Evolutionary conservation across 2,329 filamentous ascomycete genomes (phyloP), one percentile per base, ranked within the genome.

Genomic region (Exserohilum rostratum): DNA sequence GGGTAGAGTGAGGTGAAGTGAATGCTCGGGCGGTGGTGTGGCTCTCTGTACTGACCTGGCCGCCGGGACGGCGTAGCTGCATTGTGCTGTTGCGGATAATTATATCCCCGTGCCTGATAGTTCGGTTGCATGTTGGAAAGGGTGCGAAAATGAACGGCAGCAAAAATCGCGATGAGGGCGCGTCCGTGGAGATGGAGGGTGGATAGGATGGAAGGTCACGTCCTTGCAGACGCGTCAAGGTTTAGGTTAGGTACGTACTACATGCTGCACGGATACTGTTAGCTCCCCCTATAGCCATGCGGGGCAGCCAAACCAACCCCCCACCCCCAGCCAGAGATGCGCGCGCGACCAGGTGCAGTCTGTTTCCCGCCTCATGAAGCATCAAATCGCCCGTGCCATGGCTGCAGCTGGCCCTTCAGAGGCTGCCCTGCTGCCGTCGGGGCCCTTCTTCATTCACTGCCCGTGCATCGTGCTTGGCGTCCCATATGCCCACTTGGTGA

Each of bases 71-170:
- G 65, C 58, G 71, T 70, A 43, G 69, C 66, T 37, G 49, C 60
- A 61, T 59, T 58, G 54, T 64, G 62, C 64, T 75, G 72, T 65
- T 72, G 73, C 62, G 68, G 68, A 73, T 62, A 66, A 75, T 74
- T 75, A 72, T 78, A 78, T 67, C 76, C 76, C 75, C 77, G 76
- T 55, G 52, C 52, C 52, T 55, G 52, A 70, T 78, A 78, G 68
- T 77, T 76, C 63, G 70, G 69, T 65, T 79, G 77, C 77, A 79
- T 79, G 52, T 40, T 77, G 57, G 54, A 56, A 58, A 60, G 55
- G 53, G 57, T 58, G 64, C 52, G 59, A 67, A 48, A 50, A 60
- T 52, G 46, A 50, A 55, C 52, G 61, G 57, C 66, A 67, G 69
- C 69, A 50, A 50, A 46, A 20, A 60, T 64, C 60, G 62, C 65